Percentiles rank a stretch among this genome's conserved stretches.
Conservation (phyloP, 208 protist genomes). For the Acanthamoeba lenticulata region DNA sequence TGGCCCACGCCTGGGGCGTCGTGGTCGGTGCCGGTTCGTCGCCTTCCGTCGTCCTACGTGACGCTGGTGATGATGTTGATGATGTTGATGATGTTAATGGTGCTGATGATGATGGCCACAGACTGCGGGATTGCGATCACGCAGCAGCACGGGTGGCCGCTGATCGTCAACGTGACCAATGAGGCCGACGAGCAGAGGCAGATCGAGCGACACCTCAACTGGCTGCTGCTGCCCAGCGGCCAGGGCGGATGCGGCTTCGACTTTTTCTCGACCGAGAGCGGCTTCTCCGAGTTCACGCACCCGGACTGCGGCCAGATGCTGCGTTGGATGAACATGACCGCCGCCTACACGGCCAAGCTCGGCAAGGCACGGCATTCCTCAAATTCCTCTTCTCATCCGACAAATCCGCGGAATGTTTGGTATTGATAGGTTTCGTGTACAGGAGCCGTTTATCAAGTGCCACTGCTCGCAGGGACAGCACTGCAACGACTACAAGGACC, state of each 20-base stretch:
- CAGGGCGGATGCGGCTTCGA: slow-evolving; percentile 50
- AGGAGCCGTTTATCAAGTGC: slow-evolving; percentile 65
- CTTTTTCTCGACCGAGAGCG: slow-evolving; percentile 68
- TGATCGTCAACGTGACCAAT: background rate
- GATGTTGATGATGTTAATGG: no score
- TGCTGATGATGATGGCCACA: background rate
- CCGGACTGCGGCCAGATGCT: slow-evolving; percentile 34
- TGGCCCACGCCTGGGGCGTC: slow-evolving; percentile 34
- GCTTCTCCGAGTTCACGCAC: slow-evolving; percentile 67
- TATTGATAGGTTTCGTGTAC: background rate
- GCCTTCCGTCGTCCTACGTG: no score
- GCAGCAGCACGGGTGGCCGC: slow-evolving; percentile 64
- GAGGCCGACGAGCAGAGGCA: background rate
- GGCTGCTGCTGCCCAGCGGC: background rate
- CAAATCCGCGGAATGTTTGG: no score
- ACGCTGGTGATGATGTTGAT: no score
- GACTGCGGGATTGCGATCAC: slow-evolving; percentile 57
- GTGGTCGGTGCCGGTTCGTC: slow-evolving; percentile 4
- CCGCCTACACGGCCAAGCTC: slow-evolving; percentile 18
- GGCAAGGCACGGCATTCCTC: no score
- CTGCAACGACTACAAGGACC: slow-evolving; percentile 60
- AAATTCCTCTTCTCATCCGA: no score
- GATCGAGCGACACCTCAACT: slow-evolving; percentile 58
- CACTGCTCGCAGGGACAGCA: slow-evolving; percentile 53
- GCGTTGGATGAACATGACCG: slow-evolving; percentile 56